These are phyloP conservation scores for Phaffomyces opuntiae DNA, from an alignment of 805 yeast species.

Conservation along the genomic window DNA sequence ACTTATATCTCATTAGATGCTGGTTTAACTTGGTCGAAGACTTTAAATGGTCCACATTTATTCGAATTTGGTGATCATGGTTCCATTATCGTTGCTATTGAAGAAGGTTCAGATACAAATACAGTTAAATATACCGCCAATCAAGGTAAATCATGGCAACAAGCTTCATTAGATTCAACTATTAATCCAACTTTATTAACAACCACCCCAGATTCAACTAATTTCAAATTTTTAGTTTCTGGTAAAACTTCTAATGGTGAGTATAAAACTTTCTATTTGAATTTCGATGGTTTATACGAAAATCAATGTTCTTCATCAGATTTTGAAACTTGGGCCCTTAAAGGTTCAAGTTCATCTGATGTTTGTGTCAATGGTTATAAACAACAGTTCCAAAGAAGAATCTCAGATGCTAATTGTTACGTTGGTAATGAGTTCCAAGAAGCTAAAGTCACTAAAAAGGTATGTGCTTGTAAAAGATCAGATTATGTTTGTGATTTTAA, in stretches of 20 bases:
- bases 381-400: constrained; percentile 59
- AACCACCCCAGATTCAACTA: constrained; percentile 67
- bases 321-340: constrained; percentile 58
- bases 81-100: constrained; percentile 59
- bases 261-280: constrained; percentile 31
- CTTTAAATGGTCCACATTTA: constrained; percentile 43
- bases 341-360: constrained; percentile 27
- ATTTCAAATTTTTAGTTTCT: constrained; percentile 45
- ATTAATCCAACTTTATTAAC: constrained; percentile 37
- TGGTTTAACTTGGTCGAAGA: constrained; percentile 63
- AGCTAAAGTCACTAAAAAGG: constrained; percentile 35
- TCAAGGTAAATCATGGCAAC: constrained; percentile 64
- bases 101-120: constrained; percentile 30
- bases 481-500: constrained; percentile 71
- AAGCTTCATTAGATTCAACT: constrained; percentile 37
- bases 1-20: constrained; percentile 72
- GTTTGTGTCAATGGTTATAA: constrained; percentile 63
- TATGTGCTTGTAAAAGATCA: constrained; percentile 54
- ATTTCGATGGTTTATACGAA: constrained; percentile 50
- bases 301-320: constrained; percentile 38
- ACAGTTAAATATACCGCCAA: constrained; percentile 52
- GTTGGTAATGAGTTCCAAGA: constrained; percentile 31
- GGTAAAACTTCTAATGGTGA: constrained; percentile 29
- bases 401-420: constrained; percentile 54
- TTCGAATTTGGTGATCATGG: constrained; percentile 75